Base-by-base conservation (phyloP, 2,329 filamentous ascomycete genomes). In the Aspergillus texensis region DNA sequence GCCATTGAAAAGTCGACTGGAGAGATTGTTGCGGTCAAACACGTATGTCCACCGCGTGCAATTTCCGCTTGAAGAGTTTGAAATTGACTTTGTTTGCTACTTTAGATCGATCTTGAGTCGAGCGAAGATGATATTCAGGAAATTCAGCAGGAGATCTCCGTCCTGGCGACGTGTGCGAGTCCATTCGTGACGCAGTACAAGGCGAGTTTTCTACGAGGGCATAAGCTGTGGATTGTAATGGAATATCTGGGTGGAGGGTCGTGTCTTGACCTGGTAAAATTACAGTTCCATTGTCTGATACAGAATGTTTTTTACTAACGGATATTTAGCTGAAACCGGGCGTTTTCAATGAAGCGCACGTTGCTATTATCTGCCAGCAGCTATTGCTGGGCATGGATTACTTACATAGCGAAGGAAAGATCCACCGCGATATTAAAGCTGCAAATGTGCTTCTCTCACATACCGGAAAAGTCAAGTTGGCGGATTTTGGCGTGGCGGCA, bases 221-320 rank as follows among this genome's bases (percentile, higher is more conserved):
- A 94, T 77, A 99, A 98, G 81, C 83, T 99, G 83, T 99, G 95
- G 95, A 99, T 99, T 75, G 93, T 98, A 63, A 99, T 99, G 95
- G 95, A 99, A 79, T 99, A 91, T 75, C 83, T 99, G 12, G 95
- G 95, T 6, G 95, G 95, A 67, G 95, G 95, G 46, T 98, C 95
- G 21, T 97, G 95, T 77, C 85, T 97, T 68, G 95, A 99, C 77
- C 79, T 99, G 83, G 92, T 96, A 86, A 32, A 32, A 14, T 21
- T 6, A 32, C 8, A 2, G 3, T 11, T 34, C 9, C 21, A 62
- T 60, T 64, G 48, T 61, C 50, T 21, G 14, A n/a, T 21, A 5
- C 16, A 11, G 28, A 52, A 32, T 2, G 26, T 32, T 50, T 19
- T 50, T n/a, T n/a, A 24, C 52, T 55, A 39, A 55, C 36, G 3